A percentile compares a stretch with the other conserved stretches of the same genome.
These are phyloP conservation scores for Leishmania major DNA, from an alignment of 208 protist genomes.

Conservation along the genomic window DNA sequence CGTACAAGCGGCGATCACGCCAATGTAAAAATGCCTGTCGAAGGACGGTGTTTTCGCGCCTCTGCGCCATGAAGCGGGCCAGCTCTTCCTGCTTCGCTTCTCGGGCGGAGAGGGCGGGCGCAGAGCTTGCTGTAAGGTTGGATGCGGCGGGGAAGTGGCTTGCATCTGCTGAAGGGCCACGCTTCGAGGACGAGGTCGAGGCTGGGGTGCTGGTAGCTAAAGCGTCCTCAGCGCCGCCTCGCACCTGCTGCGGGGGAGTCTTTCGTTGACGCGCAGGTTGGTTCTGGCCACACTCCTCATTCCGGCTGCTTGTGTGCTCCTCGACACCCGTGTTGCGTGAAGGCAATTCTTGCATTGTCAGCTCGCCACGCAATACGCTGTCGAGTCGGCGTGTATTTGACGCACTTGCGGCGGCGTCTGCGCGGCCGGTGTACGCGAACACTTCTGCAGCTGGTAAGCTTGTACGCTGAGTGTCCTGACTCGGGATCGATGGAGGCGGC, in stretches of 20 bases:
- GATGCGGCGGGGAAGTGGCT: not conserved
- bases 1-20: constrained; percentile 44
- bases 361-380: constrained; percentile 3
- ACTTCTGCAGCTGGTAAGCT: not conserved
- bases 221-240: not conserved
- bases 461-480: not conserved
- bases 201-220: not conserved
- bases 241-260: not conserved
- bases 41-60: not conserved
- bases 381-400: not conserved
- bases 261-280: not conserved
- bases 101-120: not conserved
- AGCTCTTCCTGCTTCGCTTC: constrained; percentile 2
- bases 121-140: not conserved
- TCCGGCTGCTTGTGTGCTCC: not conserved
- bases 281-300: not conserved
- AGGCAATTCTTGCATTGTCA: not conserved
- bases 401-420: not conserved
- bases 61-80: not conserved
- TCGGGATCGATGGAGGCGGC: not conserved
- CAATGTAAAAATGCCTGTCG: constrained; percentile 31
- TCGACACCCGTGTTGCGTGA: not conserved
- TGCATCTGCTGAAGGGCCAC: not conserved
- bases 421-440: not conserved
- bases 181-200: not conserved